A percentile compares a stretch with the other conserved stretches of the same genome.
These are phyloP conservation scores for Candida takata DNA, from an alignment of 805 yeast genomes.

Conservation along the genomic window DNA sequence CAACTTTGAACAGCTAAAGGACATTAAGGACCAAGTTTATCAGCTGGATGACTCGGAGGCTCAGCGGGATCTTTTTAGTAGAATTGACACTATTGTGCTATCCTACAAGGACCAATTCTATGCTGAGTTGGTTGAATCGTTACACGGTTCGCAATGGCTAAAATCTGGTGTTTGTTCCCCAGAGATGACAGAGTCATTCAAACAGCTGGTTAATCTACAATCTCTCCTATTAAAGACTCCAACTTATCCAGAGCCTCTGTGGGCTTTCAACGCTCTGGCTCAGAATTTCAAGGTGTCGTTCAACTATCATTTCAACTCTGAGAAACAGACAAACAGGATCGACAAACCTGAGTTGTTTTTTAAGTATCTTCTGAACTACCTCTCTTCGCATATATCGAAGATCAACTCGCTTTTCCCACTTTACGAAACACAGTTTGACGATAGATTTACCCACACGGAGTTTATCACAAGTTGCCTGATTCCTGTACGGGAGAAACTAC, in stretches of 20 bases:
- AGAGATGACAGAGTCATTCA: conserved; percentile 3
- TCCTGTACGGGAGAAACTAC: conserved; percentile 40
- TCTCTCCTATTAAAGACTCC: conserved; percentile 7
- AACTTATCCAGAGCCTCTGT: conserved; percentile 35
- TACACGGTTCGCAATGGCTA: conserved; percentile 15
- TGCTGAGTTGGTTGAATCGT: conserved; percentile 5
- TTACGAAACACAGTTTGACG: conserved; percentile 18
- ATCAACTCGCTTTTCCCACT: conserved; percentile 37
- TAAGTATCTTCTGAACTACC: conserved; percentile 39
- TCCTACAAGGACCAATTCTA: conserved; percentile 9
- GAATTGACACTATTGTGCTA: conserved; percentile 7
- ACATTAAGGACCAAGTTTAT: conserved; percentile 4
- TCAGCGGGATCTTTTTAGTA: not conserved
- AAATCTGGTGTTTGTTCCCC: conserved; percentile 4
- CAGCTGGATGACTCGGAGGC: conserved; percentile 1
- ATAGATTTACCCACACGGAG: conserved; percentile 31
- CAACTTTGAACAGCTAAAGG: conserved; percentile 8
- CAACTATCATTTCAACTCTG: conserved; percentile 45
- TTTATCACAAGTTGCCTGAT: conserved; percentile 28
- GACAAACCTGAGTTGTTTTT: conserved; percentile 49
- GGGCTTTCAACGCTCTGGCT: conserved; percentile 43
- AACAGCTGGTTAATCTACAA: conserved; percentile 13
- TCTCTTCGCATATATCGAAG: conserved; percentile 32
- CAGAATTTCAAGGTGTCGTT: conserved; percentile 42
- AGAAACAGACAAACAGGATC: conserved; percentile 37